Evolutionary conservation across 179 eudicot species (phyloP).

Genomic region (Pouteria campechiana): DNA sequence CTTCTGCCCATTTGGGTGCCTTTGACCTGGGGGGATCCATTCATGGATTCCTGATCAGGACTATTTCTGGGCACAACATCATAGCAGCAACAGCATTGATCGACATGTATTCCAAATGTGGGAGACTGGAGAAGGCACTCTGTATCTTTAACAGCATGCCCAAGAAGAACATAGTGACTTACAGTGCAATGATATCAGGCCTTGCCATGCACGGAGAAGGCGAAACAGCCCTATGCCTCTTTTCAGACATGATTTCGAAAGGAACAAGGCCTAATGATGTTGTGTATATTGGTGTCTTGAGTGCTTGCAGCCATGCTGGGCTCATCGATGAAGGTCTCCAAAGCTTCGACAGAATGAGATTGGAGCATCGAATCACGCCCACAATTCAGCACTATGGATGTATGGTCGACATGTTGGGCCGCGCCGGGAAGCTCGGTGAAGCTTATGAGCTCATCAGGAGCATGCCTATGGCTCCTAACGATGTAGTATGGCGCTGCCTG

Average conservation of each 20-base stretch:
- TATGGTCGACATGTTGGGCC: slow-evolving; percentile 57
- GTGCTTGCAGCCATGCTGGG: slow-evolving; percentile 66
- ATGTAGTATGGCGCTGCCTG: slow-evolving; percentile 61
- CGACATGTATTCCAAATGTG: slow-evolving; percentile 78
- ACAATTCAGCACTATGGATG: slow-evolving; percentile 77
- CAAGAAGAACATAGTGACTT: slow-evolving; percentile 40
- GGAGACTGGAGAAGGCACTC: slow-evolving; percentile 42
- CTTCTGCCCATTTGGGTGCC: slow-evolving; percentile 62
- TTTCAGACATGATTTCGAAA: slow-evolving; percentile 47
- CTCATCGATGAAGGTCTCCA: slow-evolving; percentile 45
- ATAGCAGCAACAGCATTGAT: slow-evolving; percentile 57
- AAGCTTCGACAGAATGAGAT: slow-evolving; percentile 34
- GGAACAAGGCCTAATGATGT: slow-evolving; percentile 66
- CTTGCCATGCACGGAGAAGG: slow-evolving; percentile 48
- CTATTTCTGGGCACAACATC: slow-evolving; percentile 45
- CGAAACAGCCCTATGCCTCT: slow-evolving; percentile 35
- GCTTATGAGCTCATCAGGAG: slow-evolving; percentile 39
- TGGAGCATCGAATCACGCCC: slow-evolving; percentile 39
- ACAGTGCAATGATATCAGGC: slow-evolving; percentile 68
- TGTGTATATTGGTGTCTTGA: slow-evolving; percentile 50
- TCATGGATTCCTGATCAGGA: slow-evolving; percentile 60
- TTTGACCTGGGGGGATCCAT: slow-evolving; percentile 38
- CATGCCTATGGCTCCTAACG: slow-evolving; percentile 61
- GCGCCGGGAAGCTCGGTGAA: slow-evolving; percentile 46
- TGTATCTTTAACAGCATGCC: slow-evolving; percentile 37